Evolutionary conservation across 371 early-diverging fungal species (phyloP), one percentile per base, ranked within the genome.

Genomic region (Coemansia sp.): DNA sequence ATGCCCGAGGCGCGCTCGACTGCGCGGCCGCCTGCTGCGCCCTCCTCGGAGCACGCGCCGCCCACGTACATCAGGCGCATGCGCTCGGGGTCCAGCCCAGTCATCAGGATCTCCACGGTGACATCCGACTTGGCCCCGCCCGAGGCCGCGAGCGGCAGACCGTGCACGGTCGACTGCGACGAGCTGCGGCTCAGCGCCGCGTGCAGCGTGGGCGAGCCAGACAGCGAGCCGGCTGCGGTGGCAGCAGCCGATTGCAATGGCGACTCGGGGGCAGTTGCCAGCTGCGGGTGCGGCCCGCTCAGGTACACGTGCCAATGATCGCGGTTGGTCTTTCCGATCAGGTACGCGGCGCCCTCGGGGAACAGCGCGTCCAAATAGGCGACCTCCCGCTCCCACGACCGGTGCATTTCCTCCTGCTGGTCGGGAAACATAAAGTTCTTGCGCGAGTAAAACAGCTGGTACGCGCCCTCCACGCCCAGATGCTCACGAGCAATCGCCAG

Each of bases 381-480:
- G 16, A 96, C 94, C 77, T 98, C 98, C 60, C 88, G 87, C 55
- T 81, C 82, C 97, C 97, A 98, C 58, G 86, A 86, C 30, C 88
- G 87, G 80, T 98, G 97, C 47, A 94, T 92, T 55, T 85, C 89
- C 41, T 80, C 69, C 72, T 98, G 97, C 65, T 86, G 84, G 55
- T 95, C 94, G 40, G 98, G 97, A 76, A 94, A 96, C 91, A 96
- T 88, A 74, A 95, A 96, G 31, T 90, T 88, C 81, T 95, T 96
- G 78, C 98, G 90, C 41, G 94, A 93, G 79, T 97, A 97, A 69
- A 97, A 96, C 8, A 93, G 82, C 47, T 93, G 87, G 63, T 88
- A 86, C 47, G 53, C 61, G 12, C 86, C 86, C 66, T 86, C 86
- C 11, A 30, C 55, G 45, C 76, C 76, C 54, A 70, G 54, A 63